Evolutionary conservation across 2,329 filamentous ascomycete genomes (phyloP).

Genomic region (Hymenoscyphus fraxineus): DNA sequence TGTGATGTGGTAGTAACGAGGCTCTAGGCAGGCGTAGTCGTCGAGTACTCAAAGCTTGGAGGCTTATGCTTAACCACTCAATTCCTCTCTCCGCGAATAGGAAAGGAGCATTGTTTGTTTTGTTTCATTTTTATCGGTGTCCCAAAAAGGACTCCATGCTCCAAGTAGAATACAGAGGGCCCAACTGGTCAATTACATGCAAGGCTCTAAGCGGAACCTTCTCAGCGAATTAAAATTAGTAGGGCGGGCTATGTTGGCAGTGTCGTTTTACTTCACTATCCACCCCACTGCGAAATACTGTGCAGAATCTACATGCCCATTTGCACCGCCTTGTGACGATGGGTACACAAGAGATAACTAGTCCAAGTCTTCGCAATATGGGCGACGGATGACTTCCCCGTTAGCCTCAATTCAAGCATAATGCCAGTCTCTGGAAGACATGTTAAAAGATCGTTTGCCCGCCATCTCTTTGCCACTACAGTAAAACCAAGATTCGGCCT

Average conservation of each 20-base stretch:
- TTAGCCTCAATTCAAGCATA: conserved; percentile 5
- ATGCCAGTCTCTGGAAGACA: conserved; percentile 1
- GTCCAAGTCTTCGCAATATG: background rate
- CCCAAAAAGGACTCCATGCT: background rate
- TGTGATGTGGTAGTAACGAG: conserved; percentile 2
- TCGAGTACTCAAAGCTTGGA: background rate
- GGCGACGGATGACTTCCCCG: conserved; percentile 2
- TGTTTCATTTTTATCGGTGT: conserved; percentile 1
- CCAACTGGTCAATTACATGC: conserved; percentile 4
- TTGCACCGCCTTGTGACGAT: conserved; percentile 4
- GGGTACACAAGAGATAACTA: background rate
- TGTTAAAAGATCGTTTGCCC: background rate
- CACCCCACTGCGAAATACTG: background rate
- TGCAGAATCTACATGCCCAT: background rate
- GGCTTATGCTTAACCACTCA: background rate
- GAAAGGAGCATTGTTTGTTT: background rate
- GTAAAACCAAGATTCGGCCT: background rate
- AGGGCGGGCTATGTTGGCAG: conserved; percentile 3
- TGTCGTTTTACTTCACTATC: background rate
- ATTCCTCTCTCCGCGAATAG: background rate
- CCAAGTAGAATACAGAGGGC: background rate
- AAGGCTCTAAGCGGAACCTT: conserved; percentile 8
- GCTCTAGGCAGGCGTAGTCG: conserved; percentile 10
- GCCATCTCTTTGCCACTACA: background rate
- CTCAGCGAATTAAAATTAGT: conserved; percentile 7